A percentile compares a stretch with the other conserved stretches of the same genome.
These are phyloP conservation scores for Barnettozyma wickerhamii DNA, from an alignment of 805 yeast species.

Conservation along the genomic window DNA sequence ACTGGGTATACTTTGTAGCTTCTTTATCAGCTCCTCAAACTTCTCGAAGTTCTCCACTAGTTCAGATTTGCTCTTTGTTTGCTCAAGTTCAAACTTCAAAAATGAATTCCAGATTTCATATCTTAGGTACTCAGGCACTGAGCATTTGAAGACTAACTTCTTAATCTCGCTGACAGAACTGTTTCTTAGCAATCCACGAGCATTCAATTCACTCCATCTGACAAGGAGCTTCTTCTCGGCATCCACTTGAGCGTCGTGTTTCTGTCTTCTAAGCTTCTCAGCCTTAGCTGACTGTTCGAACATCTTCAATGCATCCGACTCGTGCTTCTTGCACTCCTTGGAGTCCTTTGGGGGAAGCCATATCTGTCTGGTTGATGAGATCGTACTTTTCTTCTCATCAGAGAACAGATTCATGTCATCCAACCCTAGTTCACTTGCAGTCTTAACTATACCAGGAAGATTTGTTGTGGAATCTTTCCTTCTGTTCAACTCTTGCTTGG, in stretches of 20 bases:
- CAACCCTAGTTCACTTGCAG: constrained; percentile 36
- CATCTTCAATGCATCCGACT: constrained; percentile 46
- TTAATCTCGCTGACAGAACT: constrained; percentile 16
- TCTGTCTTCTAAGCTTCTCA: constrained; percentile 15
- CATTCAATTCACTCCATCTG: constrained; percentile 22
- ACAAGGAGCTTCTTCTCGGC: constrained; percentile 12
- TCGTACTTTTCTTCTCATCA: constrained; percentile 23
- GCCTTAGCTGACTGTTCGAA: constrained; percentile 19
- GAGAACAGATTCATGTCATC: constrained; percentile 62
- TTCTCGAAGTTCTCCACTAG: constrained; percentile 27
- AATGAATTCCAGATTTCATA: constrained; percentile 18
- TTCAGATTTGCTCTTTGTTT: constrained; percentile 11
- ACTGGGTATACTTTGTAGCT: constrained; percentile 6
- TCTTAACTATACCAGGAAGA: constrained; percentile 34
- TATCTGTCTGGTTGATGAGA: constrained; percentile 56
- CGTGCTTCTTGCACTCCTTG: constrained; percentile 51
- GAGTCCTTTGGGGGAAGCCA: constrained; percentile 65
- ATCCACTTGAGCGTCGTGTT: constrained; percentile 1
- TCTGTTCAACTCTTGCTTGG: constrained; percentile 13
- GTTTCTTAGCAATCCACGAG: constrained; percentile 12
- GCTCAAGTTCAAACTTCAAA: constrained; percentile 9
- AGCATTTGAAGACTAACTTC: constrained; percentile 20
- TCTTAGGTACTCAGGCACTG: constrained; percentile 21
- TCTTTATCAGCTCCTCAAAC: constrained; percentile 30
- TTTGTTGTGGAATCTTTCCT: constrained; percentile 15